Evolutionary conservation across 2,329 filamentous ascomycete species (phyloP).

Genomic region (Trichoderma koningii): DNA sequence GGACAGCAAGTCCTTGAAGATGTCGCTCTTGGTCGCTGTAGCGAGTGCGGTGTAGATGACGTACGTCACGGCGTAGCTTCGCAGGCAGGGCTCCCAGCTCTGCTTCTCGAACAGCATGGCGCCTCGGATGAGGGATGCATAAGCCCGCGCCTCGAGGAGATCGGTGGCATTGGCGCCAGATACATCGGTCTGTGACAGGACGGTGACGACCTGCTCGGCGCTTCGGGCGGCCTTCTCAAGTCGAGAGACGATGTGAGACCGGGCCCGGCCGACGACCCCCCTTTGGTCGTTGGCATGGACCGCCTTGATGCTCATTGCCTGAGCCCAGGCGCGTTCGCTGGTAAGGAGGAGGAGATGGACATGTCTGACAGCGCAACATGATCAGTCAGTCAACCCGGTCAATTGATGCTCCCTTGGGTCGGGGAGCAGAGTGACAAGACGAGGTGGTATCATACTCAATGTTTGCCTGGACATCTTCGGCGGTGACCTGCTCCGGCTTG

Average conservation of each 20-base stretch:
- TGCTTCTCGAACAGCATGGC: conserved; percentile 84
- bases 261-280: conserved; percentile 74
- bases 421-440: background rate
- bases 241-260: conserved; percentile 86
- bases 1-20: conserved; percentile 82
- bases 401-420: conserved; percentile 3
- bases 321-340: conserved; percentile 89
- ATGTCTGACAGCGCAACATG: conserved; percentile 54
- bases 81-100: conserved; percentile 77
- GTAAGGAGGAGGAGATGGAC: conserved; percentile 78
- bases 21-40: conserved; percentile 62
- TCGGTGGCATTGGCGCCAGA: conserved; percentile 70
- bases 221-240: conserved; percentile 75
- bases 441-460: conserved; percentile 62
- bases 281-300: conserved; percentile 77
- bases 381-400: background rate
- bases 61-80: conserved; percentile 72
- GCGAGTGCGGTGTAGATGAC: conserved; percentile 81
- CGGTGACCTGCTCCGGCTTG: conserved; percentile 68
- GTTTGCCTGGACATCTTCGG: conserved; percentile 73
- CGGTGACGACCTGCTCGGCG: conserved; percentile 66
- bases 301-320: conserved; percentile 93
- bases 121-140: conserved; percentile 74
- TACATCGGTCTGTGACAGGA: conserved; percentile 63
- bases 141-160: conserved; percentile 82